phyloP scores from a whole-genome alignment of 108 stramenopile species.

The Nannochloropsis gaditana region DNA sequence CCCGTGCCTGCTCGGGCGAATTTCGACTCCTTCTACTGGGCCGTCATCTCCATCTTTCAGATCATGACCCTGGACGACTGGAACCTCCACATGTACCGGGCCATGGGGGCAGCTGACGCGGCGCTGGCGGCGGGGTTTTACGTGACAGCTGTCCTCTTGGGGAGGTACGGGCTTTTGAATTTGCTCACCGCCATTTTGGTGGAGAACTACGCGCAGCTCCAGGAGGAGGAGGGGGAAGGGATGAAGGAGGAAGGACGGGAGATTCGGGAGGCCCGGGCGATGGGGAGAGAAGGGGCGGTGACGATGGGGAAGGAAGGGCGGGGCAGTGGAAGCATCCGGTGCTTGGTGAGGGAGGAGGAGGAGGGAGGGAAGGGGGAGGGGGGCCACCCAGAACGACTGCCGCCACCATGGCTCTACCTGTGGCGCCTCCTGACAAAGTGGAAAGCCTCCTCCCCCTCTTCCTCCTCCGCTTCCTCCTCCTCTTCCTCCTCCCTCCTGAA shows the following conservation, averaged over 20 bases:
- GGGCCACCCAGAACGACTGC: neutral
- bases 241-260: neutral
- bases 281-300: neutral
- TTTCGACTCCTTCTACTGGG: constrained; percentile 8
- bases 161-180: neutral
- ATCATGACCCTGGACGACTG: constrained; percentile 5
- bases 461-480: neutral
- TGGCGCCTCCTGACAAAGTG: neutral
- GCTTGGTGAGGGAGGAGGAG: neutral
- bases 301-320: neutral
- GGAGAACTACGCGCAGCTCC: neutral
- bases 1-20: neutral
- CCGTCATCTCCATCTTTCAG: neutral
- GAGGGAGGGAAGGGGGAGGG: neutral
- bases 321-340: too few species aligned
- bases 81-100: neutral
- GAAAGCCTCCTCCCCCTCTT: neutral
- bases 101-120: neutral
- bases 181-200: neutral
- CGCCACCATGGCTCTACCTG: neutral
- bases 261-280: neutral
- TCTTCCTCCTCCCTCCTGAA: neutral
- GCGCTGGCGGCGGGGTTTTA: neutral
- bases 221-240: neutral
- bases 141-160: neutral